A percentile compares a stretch with the other conserved stretches of the same genome.
Evolutionary conservation across 345 rosid species (phyloP).

Genomic region (Raphanus sativus): DNA sequence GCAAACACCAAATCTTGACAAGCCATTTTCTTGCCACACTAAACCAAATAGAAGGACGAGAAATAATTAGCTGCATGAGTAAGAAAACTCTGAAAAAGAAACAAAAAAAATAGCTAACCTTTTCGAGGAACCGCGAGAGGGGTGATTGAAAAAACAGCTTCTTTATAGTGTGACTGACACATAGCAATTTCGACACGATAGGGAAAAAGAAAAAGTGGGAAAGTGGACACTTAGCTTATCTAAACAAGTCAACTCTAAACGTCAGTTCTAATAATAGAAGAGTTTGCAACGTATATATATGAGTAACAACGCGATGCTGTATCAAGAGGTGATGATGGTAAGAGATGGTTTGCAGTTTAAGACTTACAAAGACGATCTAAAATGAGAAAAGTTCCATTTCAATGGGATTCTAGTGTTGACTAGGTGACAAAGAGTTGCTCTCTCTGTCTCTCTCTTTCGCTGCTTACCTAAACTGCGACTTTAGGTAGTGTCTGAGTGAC

Average conservation of each 20-base stretch:
- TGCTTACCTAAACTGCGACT: slow-evolving; percentile 15
- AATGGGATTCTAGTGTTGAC: slow-evolving; percentile 4
- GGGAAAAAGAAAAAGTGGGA: background rate
- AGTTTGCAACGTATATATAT: background rate
- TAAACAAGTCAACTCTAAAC: background rate
- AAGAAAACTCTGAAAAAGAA: background rate
- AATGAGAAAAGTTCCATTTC: background rate
- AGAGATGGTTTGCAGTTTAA: background rate
- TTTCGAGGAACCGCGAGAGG: background rate
- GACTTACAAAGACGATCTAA: background rate
- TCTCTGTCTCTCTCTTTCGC: background rate
- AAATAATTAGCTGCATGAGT: too few relatives aligned
- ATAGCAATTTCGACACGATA: background rate
- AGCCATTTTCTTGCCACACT: slow-evolving; percentile 18
- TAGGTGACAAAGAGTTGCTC: background rate
- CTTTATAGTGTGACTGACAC: background rate
- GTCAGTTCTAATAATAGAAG: background rate
- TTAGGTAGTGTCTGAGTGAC: background rate
- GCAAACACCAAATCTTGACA: slow-evolving; percentile 56
- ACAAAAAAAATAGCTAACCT: background rate
- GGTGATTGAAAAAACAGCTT: background rate
- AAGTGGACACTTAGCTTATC: background rate
- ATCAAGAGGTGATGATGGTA: background rate
- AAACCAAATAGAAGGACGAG: background rate
- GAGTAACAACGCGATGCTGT: background rate